phyloP scores from a whole-genome alignment of 148 eudicot genomes.

The Chenopodium album region DNA sequence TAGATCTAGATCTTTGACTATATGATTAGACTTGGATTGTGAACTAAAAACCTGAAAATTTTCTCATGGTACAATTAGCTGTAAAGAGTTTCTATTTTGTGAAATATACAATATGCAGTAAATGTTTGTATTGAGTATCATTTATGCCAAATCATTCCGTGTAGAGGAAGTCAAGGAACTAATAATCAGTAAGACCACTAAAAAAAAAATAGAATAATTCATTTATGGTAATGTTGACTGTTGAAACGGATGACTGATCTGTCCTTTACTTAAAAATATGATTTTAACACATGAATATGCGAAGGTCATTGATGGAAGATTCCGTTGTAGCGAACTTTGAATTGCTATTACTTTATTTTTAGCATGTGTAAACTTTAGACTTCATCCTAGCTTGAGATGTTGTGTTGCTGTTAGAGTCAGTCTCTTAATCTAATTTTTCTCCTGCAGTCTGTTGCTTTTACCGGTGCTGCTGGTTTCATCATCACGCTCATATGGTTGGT shows the following conservation, averaged over 20 bases:
- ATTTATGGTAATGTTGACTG: neutral
- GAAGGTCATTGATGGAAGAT: neutral
- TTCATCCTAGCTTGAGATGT: neutral
- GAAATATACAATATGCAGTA: neutral
- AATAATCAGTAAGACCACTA: neutral
- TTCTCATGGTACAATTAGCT: slow-evolving; percentile 2
- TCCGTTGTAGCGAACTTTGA: neutral
- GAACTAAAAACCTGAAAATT: slow-evolving; percentile 1
- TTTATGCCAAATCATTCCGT: neutral
- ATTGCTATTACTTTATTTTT: neutral
- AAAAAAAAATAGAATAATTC: neutral
- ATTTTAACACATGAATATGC: neutral
- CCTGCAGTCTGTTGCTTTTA: slow-evolving; percentile 92
- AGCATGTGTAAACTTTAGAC: neutral
- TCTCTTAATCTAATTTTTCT: slow-evolving; percentile 25
- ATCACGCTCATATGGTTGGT: slow-evolving; percentile 71
- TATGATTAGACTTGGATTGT: slow-evolving; percentile 11
- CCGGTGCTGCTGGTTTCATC: slow-evolving; percentile 74
- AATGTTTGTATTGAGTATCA: neutral
- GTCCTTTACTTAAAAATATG: neutral
- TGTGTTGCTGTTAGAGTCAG: neutral
- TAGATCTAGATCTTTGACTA: slow-evolving; percentile 30
- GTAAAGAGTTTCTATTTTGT: neutral
- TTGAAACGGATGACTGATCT: neutral
- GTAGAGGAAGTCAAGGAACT: neutral